Evolutionary conservation across 2,329 filamentous ascomycete species (phyloP).

Genomic region (Aspergillus versicolor): DNA sequence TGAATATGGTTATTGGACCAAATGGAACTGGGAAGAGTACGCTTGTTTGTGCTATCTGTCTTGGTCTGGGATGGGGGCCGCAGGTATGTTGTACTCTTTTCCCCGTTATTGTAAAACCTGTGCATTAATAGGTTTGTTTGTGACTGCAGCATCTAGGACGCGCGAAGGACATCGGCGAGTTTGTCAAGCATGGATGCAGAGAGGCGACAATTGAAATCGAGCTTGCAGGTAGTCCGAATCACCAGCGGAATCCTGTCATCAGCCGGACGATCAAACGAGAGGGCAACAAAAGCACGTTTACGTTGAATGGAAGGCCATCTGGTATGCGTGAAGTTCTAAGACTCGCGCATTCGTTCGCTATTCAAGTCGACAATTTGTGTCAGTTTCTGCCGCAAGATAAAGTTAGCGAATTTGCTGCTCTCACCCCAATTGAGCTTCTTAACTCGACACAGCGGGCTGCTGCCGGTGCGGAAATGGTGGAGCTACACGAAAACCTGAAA

Average conservation of each 20-base stretch:
- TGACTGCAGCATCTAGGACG: constrained; percentile 68
- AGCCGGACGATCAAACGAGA: constrained; percentile 75
- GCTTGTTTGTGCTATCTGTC: constrained; percentile 91
- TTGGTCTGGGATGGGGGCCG: constrained; percentile 83
- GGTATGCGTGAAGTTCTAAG: constrained; percentile 63
- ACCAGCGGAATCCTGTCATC: constrained; percentile 67
- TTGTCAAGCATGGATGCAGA: constrained; percentile 83
- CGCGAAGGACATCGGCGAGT: constrained; percentile 80
- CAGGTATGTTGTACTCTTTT: constrained; percentile 42
- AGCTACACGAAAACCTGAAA: constrained; percentile 75
- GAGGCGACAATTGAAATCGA: constrained; percentile 88
- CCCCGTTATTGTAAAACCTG: not conserved
- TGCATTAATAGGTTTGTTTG: not conserved
- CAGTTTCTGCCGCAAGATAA: constrained; percentile 96
- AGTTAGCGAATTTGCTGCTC: constrained; percentile 86
- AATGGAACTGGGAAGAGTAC: constrained; percentile 98
- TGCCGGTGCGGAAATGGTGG: constrained; percentile 75
- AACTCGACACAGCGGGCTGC: constrained; percentile 85
- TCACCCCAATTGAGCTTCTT: constrained; percentile 78
- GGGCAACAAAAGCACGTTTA: constrained; percentile 78
- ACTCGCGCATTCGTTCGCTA: constrained; percentile 71
- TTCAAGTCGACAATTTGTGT: constrained; percentile 96
- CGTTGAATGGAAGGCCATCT: constrained; percentile 66
- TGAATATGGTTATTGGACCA: constrained; percentile 99
- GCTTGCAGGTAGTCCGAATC: constrained; percentile 63